These are phyloP conservation scores for Xylaria sp. DNA, from an alignment of 2,329 filamentous ascomycete species.

Conservation along the genomic window DNA sequence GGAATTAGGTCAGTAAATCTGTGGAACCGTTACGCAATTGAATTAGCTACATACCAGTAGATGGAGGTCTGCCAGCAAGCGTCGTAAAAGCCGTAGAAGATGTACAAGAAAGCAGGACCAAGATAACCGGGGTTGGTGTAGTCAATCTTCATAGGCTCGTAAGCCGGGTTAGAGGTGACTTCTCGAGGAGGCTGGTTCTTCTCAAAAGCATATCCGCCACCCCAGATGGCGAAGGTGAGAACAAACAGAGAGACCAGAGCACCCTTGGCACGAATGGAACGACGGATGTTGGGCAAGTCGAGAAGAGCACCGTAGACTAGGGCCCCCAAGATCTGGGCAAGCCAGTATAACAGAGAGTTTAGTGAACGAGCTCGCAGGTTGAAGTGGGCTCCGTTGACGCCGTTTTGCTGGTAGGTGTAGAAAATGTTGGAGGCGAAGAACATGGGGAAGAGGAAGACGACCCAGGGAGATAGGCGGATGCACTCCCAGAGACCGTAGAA, in stretches of 20 bases:
- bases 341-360: constrained; percentile 78
- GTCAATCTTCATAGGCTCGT: constrained; percentile 55
- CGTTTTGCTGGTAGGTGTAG: constrained; percentile 81
- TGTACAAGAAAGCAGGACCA: constrained; percentile 80
- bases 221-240: constrained; percentile 77
- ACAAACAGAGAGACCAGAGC: constrained; percentile 69
- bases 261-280: constrained; percentile 70
- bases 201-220: constrained; percentile 78
- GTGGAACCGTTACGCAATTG: constrained; percentile 72
- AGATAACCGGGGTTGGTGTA: constrained; percentile 70
- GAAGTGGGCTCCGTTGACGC: constrained; percentile 75
- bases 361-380: constrained; percentile 76
- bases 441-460: constrained; percentile 79
- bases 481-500: constrained; percentile 74
- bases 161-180: constrained; percentile 35
- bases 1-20: constrained; percentile 53
- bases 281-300: constrained; percentile 66
- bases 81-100: constrained; percentile 63
- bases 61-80: constrained; percentile 89
- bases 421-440: constrained; percentile 85
- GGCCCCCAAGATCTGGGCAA: constrained; percentile 77
- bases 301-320: constrained; percentile 73
- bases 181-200: constrained; percentile 62
- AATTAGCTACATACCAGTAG: constrained; percentile 83
- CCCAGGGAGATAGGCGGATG: constrained; percentile 71